Evolutionary conservation across 192 early-diverging fungal genomes (phyloP).

Genomic region (Coemansia sp.): DNA sequence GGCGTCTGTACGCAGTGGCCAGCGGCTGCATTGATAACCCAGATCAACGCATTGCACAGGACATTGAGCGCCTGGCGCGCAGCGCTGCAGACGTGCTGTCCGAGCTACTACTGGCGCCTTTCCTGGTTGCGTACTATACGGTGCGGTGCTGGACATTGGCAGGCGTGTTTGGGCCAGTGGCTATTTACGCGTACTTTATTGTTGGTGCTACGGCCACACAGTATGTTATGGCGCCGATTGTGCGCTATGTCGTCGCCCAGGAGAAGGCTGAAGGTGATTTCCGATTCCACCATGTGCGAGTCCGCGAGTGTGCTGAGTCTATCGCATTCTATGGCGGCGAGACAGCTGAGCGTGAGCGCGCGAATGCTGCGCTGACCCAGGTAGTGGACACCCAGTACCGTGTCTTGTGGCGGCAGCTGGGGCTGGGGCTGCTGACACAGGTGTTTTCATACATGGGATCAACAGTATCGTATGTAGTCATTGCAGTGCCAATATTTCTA

Average conservation of each 20-base stretch:
- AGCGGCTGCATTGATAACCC: slow-evolving; percentile 67
- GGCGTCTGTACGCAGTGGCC: slow-evolving; percentile 59
- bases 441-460: slow-evolving; percentile 74
- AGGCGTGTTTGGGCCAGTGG: slow-evolving; percentile 64
- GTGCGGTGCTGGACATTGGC: slow-evolving; percentile 64
- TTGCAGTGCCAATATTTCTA: slow-evolving; percentile 77
- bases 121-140: slow-evolving; percentile 78
- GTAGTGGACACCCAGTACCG: slow-evolving; percentile 56
- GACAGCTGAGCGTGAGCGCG: slow-evolving; percentile 55
- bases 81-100: slow-evolving; percentile 53
- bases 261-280: slow-evolving; percentile 83
- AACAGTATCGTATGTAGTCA: slow-evolving; percentile 74
- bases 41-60: slow-evolving; percentile 89
- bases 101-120: slow-evolving; percentile 67
- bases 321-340: slow-evolving; percentile 84
- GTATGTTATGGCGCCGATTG: slow-evolving; percentile 69
- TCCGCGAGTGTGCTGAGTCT: slow-evolving; percentile 71
- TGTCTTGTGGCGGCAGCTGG: slow-evolving; percentile 56
- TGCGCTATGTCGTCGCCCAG: slow-evolving; percentile 67
- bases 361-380: slow-evolving; percentile 55
- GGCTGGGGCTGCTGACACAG: slow-evolving; percentile 55
- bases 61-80: slow-evolving; percentile 73
- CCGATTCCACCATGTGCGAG: slow-evolving; percentile 68
- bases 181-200: slow-evolving; percentile 72
- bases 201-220: slow-evolving; percentile 62